These are phyloP conservation scores for Pseudogymnoascus destructans DNA, from an alignment of 2,329 filamentous ascomycete genomes.

Conservation along the genomic window DNA sequence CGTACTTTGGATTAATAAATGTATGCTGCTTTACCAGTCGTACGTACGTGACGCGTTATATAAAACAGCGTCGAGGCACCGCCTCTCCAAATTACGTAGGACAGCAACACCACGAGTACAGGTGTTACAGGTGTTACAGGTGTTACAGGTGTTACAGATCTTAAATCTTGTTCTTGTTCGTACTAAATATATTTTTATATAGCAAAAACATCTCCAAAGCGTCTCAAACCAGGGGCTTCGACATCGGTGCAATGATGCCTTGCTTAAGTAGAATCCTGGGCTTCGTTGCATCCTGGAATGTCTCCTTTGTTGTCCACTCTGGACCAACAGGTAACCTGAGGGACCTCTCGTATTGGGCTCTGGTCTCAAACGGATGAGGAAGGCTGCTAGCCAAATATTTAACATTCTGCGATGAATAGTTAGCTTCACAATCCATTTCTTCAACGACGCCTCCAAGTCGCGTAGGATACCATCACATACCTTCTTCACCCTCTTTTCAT, in stretches of 20 bases:
- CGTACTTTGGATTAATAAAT: too few species aligned
- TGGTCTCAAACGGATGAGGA: constrained; percentile 80
- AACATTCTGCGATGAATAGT: constrained; percentile 44
- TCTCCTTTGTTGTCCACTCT: constrained; percentile 95
- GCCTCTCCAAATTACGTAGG: constrained; percentile 1
- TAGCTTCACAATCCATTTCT: not conserved
- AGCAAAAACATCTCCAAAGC: not conserved
- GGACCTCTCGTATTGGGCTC: constrained; percentile 79
- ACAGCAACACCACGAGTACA: not conserved
- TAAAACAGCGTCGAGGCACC: too few species aligned
- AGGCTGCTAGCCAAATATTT: constrained; percentile 76
- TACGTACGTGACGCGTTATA: too few species aligned
- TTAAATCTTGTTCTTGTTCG: not conserved
- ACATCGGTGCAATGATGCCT: constrained; percentile 78
- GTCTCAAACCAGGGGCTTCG: constrained; percentile 43
- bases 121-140: not conserved
- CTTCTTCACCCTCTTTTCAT: constrained; percentile 83
- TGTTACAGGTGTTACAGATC: not conserved
- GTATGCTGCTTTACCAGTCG: too few species aligned
- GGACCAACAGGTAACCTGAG: constrained; percentile 77
- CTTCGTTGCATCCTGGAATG: constrained; percentile 79
- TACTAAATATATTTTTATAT: not conserved
- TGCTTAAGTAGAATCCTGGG: constrained; percentile 83
- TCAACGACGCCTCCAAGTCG: not conserved
- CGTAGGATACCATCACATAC: constrained; percentile 31